Conservation (phyloP, 805 yeast species). For the Yarrowia alimentaria region DNA sequence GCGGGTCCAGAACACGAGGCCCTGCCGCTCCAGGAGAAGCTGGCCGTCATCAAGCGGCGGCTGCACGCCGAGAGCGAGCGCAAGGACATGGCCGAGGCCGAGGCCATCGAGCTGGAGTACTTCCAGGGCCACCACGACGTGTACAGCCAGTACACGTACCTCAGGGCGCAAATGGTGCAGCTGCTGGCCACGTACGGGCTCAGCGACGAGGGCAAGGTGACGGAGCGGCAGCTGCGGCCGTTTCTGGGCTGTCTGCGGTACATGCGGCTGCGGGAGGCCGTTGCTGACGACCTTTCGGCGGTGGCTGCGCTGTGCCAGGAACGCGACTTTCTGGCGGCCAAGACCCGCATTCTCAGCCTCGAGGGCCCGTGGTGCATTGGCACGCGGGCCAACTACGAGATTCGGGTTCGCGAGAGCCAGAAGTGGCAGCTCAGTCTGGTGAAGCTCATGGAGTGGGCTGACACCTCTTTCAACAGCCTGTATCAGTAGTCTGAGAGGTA, state of each 20-base stretch:
- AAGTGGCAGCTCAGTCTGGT: background rate
- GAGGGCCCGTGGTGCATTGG: constrained; percentile 25
- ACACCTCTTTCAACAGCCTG: constrained; percentile 10
- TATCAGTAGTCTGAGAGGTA: constrained; percentile 10
- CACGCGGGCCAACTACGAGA: background rate
- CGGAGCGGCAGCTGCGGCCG: background rate
- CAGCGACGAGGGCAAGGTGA: background rate
- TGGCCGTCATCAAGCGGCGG: constrained; percentile 18
- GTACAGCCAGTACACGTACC: constrained; percentile 2
- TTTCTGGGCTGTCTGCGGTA: constrained; percentile 10
- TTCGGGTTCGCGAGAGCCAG: constrained; percentile 5
- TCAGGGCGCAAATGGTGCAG: constrained; percentile 1
- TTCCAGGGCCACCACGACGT: background rate
- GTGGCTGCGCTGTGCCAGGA: background rate
- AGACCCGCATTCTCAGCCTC: constrained; percentile 5
- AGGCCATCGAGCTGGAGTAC: background rate
- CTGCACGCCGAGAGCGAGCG: constrained; percentile 3
- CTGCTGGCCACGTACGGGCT: background rate
- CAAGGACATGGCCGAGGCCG: constrained; percentile 8
- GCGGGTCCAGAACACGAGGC: constrained; percentile 4
- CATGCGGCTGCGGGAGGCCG: constrained; percentile 7
- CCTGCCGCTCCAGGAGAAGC: constrained; percentile 1
- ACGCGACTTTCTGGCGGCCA: constrained; percentile 1
- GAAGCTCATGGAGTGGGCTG: constrained; percentile 11
- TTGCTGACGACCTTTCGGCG: background rate